A percentile compares a stretch with the other conserved stretches of the same genome.
phyloP scores from a whole-genome alignment of 1,139 yeast species.

The Blastobotrys persicus region DNA sequence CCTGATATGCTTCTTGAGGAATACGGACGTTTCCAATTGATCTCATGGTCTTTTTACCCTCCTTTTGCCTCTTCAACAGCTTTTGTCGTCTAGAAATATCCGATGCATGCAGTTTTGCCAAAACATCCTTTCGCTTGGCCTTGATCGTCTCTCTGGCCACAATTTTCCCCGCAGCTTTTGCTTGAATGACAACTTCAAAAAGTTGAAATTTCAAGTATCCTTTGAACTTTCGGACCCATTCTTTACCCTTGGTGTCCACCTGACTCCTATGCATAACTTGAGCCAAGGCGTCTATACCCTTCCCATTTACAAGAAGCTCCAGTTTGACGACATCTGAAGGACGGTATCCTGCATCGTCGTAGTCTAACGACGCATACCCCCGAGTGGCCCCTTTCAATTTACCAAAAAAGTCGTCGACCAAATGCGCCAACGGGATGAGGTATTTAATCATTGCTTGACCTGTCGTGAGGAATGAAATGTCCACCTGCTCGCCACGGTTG shows the following conservation, averaged over 20 bases:
- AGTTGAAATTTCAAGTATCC: slow-evolving; percentile 76
- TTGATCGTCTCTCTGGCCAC: slow-evolving; percentile 91
- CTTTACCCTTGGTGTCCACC: slow-evolving; percentile 68
- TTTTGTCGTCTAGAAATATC: slow-evolving; percentile 90
- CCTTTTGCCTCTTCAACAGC: slow-evolving; percentile 83
- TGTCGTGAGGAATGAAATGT: slow-evolving; percentile 70
- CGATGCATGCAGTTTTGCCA: slow-evolving; percentile 89
- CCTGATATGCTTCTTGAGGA: slow-evolving; percentile 71
- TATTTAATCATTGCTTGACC: slow-evolving; percentile 82
- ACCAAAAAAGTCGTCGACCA: slow-evolving; percentile 94
- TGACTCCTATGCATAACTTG: slow-evolving; percentile 84
- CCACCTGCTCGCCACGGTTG: slow-evolving; percentile 79
- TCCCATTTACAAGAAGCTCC: slow-evolving; percentile 87
- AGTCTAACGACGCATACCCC: slow-evolving; percentile 93
- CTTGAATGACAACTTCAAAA: slow-evolving; percentile 91
- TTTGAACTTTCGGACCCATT: slow-evolving; percentile 79
- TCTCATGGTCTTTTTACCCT: slow-evolving; percentile 85
- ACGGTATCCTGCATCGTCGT: slow-evolving; percentile 87
- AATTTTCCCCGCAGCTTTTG: slow-evolving; percentile 70
- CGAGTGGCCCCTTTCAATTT: slow-evolving; percentile 83
- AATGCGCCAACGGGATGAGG: slow-evolving; percentile 78
- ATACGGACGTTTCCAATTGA: slow-evolving; percentile 74
- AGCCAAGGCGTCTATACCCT: slow-evolving; percentile 87
- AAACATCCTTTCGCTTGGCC: slow-evolving; percentile 89
- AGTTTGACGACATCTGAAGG: slow-evolving; percentile 79